Percentiles rank a stretch among this genome's conserved stretches.
Evolutionary conservation across 2,329 filamentous ascomycete genomes (phyloP).

Genomic region (Apiospora arundinis): DNA sequence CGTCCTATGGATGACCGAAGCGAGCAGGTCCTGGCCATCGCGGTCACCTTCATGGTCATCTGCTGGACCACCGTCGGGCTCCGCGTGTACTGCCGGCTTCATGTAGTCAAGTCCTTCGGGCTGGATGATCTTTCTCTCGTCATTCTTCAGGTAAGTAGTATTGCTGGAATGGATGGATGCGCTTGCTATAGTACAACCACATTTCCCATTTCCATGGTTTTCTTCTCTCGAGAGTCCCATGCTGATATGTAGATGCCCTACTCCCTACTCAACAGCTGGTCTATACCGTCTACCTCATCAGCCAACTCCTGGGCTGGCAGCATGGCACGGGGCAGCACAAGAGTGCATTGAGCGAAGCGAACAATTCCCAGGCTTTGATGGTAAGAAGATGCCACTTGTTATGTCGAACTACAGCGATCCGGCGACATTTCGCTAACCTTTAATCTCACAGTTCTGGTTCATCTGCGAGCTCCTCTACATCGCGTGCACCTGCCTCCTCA

Average conservation of each 20-base stretch:
- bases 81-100: neutral
- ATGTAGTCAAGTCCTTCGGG: slow-evolving; percentile 5
- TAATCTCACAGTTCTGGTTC: slow-evolving; percentile 25
- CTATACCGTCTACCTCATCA: neutral
- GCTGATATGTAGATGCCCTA: neutral
- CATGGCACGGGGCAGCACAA: neutral
- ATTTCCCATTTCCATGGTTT: no score
- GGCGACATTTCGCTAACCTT: no score
- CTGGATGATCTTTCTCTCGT: neutral
- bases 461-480: slow-evolving; percentile 24
- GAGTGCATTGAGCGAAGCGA: neutral
- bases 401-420: no score
- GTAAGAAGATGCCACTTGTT: no score
- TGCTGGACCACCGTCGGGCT: slow-evolving; percentile 6
- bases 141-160: neutral
- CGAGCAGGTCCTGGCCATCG: neutral
- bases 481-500: slow-evolving; percentile 22
- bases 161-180: neutral
- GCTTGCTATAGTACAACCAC: neutral
- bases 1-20: neutral
- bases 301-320: neutral
- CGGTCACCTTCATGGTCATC: slow-evolving; percentile 4
- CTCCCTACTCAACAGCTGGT: neutral
- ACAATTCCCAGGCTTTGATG: slow-evolving; percentile 14
- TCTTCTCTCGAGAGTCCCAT: neutral